Percentiles rank a stretch among this genome's conserved stretches.
These are phyloP conservation scores for Diophrys sp. DNA, from an alignment of 73 alveolate species.

Conservation along the genomic window DNA sequence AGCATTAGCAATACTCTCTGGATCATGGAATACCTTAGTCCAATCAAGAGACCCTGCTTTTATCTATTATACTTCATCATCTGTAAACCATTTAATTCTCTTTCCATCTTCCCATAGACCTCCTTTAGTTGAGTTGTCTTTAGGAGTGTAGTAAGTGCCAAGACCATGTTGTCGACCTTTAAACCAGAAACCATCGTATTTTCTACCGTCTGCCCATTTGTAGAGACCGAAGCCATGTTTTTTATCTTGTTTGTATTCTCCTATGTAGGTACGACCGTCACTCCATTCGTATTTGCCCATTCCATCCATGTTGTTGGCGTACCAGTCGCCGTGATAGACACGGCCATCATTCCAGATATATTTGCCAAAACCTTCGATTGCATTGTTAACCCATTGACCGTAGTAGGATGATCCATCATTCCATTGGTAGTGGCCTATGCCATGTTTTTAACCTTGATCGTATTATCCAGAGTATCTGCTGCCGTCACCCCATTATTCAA, in stretches of 20 bases:
- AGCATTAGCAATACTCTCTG: constrained; percentile 19
- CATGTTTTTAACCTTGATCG: constrained; percentile 22
- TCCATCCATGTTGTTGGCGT: constrained; percentile 82
- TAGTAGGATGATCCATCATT: constrained; percentile 33
- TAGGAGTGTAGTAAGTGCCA: constrained; percentile 39
- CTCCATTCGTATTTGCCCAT: constrained; percentile 61
- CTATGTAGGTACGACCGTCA: constrained; percentile 49
- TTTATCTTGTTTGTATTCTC: constrained; percentile 40
- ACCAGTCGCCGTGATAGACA: constrained; percentile 75
- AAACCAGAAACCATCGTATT: constrained; percentile 57
- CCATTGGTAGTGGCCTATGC: constrained; percentile 80
- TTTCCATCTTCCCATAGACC: constrained; percentile 68
- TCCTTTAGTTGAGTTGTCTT: constrained; percentile 25
- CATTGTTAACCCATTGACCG: constrained; percentile 32
- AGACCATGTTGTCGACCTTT: constrained; percentile 51
- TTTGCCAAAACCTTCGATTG: constrained; percentile 46
- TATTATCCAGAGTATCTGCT: constrained; percentile 7
- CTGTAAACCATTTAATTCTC: constrained; percentile 54
- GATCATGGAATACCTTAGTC: constrained; percentile 31
- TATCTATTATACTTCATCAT: constrained; percentile 24
- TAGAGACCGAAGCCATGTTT: constrained; percentile 45
- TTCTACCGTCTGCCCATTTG: constrained; percentile 59
- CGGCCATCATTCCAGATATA: constrained; percentile 59
- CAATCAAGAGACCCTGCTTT: constrained; percentile 19
- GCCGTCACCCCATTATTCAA: constrained; percentile 26